Percentiles rank a stretch among this genome's conserved stretches.
phyloP scores from a whole-genome alignment of 2,329 filamentous ascomycete species.

The Teratosphaeria gauchensis region DNA sequence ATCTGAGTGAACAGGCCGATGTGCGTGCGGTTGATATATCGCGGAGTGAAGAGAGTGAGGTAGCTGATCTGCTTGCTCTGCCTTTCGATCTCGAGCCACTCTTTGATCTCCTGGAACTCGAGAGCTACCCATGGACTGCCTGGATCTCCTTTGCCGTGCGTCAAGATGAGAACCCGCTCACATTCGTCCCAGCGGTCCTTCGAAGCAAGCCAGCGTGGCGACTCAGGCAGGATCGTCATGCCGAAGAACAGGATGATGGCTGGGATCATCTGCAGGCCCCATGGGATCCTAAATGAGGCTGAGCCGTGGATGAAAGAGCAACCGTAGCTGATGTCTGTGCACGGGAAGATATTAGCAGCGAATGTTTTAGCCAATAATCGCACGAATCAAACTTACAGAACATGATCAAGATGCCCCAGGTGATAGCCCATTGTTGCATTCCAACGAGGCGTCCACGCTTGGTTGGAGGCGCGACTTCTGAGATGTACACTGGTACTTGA shows the following conservation, averaged over 20 bases:
- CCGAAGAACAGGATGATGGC: constrained; percentile 35
- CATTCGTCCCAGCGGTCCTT: constrained; percentile 56
- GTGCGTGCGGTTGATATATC: constrained; percentile 64
- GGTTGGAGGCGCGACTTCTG: constrained; percentile 51
- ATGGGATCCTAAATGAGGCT: constrained; percentile 44
- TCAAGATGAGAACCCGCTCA: constrained; percentile 50
- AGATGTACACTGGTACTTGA: constrained; percentile 60
- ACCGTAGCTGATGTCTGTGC: constrained; percentile 43
- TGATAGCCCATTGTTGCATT: constrained; percentile 64
- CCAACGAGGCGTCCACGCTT: constrained; percentile 58
- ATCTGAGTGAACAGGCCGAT: constrained; percentile 66
- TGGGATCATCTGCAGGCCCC: constrained; percentile 40
- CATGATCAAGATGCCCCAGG: constrained; percentile 56
- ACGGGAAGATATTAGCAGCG: constrained; percentile 2
- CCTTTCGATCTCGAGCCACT: constrained; percentile 61
- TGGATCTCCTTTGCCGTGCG: constrained; percentile 45
- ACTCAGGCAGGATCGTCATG: constrained; percentile 52
- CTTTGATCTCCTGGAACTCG: constrained; percentile 64
- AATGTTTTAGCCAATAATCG: background rate
- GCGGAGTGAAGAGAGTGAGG: constrained; percentile 60
- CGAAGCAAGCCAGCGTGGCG: constrained; percentile 54
- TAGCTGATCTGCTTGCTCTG: constrained; percentile 60
- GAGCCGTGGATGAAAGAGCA: constrained; percentile 51
- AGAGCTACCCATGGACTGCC: constrained; percentile 47
- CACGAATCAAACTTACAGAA: constrained; percentile 40